Conservation (phyloP, 495 filamentous ascomycete species). For the Penicillium roqueforti region DNA sequence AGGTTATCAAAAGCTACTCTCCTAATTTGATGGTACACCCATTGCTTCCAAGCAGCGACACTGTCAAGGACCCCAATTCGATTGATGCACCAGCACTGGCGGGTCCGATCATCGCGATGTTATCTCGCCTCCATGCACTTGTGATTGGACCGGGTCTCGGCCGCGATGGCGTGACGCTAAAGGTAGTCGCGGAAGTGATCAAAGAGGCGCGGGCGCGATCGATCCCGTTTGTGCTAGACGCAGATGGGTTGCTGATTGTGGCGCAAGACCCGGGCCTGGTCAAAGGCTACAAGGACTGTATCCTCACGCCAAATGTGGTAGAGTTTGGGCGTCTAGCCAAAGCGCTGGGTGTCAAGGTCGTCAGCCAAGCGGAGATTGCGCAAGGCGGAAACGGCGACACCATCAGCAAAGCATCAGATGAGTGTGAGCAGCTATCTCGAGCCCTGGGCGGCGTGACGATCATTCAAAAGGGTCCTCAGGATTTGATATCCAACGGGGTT, state of each 20-base stretch:
- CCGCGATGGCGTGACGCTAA: slow-evolving; percentile 83
- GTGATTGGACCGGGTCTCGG: slow-evolving; percentile 93
- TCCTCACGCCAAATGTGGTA: slow-evolving; percentile 90
- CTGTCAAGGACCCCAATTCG: slow-evolving; percentile 41
- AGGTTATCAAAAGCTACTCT: slow-evolving; percentile 94
- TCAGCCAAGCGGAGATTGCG: slow-evolving; percentile 40
- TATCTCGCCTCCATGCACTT: slow-evolving; percentile 82
- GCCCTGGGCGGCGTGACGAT: slow-evolving; percentile 86
- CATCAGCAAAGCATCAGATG: slow-evolving; percentile 44
- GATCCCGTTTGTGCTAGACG: slow-evolving; percentile 86
- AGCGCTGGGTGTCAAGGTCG: slow-evolving; percentile 55
- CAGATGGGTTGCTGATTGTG: slow-evolving; percentile 79
- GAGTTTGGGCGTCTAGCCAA: slow-evolving; percentile 85
- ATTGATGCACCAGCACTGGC: slow-evolving; percentile 58
- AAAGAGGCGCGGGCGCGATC: slow-evolving; percentile 66
- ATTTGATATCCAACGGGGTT: slow-evolving; percentile 80
- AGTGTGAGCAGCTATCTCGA: slow-evolving; percentile 68
- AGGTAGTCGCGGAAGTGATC: slow-evolving; percentile 76
- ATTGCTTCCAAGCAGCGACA: slow-evolving; percentile 68
- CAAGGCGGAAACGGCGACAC: slow-evolving; percentile 38
- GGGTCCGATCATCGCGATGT: slow-evolving; percentile 69
- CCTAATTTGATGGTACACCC: slow-evolving; percentile 99
- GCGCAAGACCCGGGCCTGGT: slow-evolving; percentile 72
- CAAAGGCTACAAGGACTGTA: slow-evolving; percentile 74
- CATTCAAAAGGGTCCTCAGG: slow-evolving; percentile 81